Percentiles rank a stretch among this genome's conserved stretches.
These are phyloP conservation scores for Thelephora terrestris DNA, from an alignment of 1,284 basidiomycete species.

Conservation along the genomic window DNA sequence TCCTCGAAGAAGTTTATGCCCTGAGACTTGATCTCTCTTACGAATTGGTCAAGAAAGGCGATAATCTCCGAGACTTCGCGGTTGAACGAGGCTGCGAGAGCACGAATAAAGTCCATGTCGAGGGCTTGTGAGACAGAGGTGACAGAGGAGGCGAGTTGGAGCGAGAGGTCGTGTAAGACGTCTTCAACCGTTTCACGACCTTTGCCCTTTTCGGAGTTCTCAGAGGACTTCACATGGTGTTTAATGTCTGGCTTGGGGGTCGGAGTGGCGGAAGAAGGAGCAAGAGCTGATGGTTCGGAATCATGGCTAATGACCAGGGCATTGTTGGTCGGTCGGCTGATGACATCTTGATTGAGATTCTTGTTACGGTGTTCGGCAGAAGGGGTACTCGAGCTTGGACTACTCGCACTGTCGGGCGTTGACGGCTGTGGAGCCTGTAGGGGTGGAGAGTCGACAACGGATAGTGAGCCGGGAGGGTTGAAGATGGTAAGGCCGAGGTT, in stretches of 20 bases:
- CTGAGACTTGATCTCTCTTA: neutral
- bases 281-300: constrained; percentile 10
- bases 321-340: constrained; percentile 27
- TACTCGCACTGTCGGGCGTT: constrained; percentile 5
- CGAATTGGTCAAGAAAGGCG: neutral
- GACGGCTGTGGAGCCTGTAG: constrained; percentile 11
- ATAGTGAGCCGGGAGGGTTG: constrained; percentile 31
- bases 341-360: constrained; percentile 24
- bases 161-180: constrained; percentile 29
- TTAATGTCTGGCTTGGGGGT: constrained; percentile 9
- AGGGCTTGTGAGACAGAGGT: constrained; percentile 31
- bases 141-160: constrained; percentile 36
- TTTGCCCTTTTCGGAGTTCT: constrained; percentile 12
- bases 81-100: constrained; percentile 30
- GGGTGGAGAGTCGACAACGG: constrained; percentile 7
- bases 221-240: too few species aligned
- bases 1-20: constrained; percentile 46
- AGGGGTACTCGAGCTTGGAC: constrained; percentile 18
- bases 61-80: constrained; percentile 48
- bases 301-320: constrained; percentile 18
- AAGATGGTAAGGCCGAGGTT: constrained; percentile 49
- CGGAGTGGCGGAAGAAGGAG: constrained; percentile 10
- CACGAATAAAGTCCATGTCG: constrained; percentile 26
- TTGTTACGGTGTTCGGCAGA: constrained; percentile 23
- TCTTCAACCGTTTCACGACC: constrained; percentile 16